A percentile compares a stretch with the other conserved stretches of the same genome.
These are phyloP conservation scores for Aspergillus felis DNA, from an alignment of 2,329 filamentous ascomycete species.

Conservation along the genomic window DNA sequence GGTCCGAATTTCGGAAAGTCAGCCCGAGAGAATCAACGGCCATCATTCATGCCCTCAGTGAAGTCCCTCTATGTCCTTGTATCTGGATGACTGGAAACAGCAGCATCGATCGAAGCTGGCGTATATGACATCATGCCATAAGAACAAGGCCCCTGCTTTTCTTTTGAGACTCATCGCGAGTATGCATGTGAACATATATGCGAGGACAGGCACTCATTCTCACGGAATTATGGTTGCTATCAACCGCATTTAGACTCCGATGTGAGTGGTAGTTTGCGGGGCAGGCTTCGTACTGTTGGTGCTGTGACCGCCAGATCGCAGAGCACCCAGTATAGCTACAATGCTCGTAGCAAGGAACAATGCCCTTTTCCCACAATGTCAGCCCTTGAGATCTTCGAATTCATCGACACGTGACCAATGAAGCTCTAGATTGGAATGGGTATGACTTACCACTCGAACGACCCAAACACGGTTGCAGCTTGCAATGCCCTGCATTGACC, in stretches of 20 bases:
- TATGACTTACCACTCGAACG: constrained; percentile 44
- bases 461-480: constrained; percentile 47
- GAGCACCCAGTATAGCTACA: constrained; percentile 47
- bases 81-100: neutral
- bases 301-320: constrained; percentile 34
- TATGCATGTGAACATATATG: neutral
- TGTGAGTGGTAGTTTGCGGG: constrained; percentile 20
- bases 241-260: constrained; percentile 5
- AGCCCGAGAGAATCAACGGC: neutral
- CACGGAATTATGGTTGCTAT: neutral
- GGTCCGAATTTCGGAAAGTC: too few species aligned
- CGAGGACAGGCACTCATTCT: neutral
- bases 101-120: neutral
- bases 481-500: constrained; percentile 58
- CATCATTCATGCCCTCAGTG: neutral
- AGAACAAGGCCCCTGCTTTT: neutral
- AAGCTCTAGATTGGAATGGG: neutral
- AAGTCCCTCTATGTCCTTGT: neutral
- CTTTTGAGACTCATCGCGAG: neutral
- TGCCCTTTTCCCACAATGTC: constrained; percentile 19
- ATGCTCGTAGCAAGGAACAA: constrained; percentile 50
- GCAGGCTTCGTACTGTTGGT: constrained; percentile 18
- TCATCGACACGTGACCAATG: neutral
- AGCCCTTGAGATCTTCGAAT: neutral
- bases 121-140: neutral